These are phyloP conservation scores for Phialophora tarda DNA, from an alignment of 2,329 filamentous ascomycete genomes.

Conservation along the genomic window DNA sequence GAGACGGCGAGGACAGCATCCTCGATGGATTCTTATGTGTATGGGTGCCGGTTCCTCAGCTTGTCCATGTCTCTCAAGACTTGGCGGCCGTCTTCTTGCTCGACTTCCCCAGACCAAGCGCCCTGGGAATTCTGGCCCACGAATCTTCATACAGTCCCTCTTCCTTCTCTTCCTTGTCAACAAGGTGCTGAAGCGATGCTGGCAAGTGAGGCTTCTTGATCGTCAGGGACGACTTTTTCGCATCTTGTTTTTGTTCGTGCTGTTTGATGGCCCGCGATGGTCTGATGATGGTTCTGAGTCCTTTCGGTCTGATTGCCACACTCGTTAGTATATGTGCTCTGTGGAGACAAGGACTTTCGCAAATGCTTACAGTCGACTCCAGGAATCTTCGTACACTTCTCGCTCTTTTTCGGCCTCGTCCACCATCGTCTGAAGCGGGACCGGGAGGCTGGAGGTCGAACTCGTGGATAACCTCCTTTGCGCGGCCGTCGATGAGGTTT, in stretches of 20 bases:
- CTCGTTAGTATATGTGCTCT: neutral
- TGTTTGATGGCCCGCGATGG: neutral
- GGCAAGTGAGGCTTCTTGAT: constrained; percentile 5
- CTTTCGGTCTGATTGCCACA: neutral
- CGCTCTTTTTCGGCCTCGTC: constrained; percentile 10
- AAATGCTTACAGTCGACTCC: constrained; percentile 1
- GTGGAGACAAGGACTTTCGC: neutral
- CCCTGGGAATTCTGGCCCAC: neutral
- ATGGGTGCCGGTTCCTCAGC: neutral
- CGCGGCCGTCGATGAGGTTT: neutral
- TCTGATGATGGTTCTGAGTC: neutral
- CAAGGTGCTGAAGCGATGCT: constrained; percentile 8
- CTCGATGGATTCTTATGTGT: neutral
- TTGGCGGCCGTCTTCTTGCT: neutral
- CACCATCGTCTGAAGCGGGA: constrained; percentile 7
- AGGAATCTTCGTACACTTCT: constrained; percentile 13
- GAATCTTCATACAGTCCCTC: neutral
- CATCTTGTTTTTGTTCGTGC: neutral
- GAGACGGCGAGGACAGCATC: neutral
- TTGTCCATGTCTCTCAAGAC: neutral
- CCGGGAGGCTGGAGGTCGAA: constrained; percentile 12
- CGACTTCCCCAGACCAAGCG: neutral
- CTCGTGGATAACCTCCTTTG: neutral
- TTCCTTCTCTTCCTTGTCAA: constrained; percentile 12
- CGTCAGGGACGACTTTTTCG: neutral